Conservation (phyloP, 768 basidiomycete species). For the Podaxis pistillaris region DNA sequence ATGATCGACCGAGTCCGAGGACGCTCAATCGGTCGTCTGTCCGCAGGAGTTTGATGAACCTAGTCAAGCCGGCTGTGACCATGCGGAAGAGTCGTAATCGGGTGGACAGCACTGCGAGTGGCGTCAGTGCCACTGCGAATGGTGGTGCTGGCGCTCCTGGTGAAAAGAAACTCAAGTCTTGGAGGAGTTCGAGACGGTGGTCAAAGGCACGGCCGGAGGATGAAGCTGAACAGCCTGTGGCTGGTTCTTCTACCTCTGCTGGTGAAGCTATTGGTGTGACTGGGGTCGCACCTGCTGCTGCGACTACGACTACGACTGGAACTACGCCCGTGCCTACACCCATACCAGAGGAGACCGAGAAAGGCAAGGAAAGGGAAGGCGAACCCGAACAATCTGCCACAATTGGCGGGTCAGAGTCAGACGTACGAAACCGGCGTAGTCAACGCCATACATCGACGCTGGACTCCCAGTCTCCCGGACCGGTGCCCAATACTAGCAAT, state of each 20-base stretch:
- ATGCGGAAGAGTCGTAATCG: conserved; percentile 12
- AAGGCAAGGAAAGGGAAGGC: conserved; percentile 31
- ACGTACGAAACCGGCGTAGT: background rate
- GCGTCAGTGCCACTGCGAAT: background rate
- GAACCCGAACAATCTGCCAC: background rate
- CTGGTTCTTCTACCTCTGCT: background rate
- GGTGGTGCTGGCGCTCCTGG: background rate
- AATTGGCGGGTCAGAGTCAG: conserved; percentile 6
- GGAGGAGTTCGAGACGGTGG: conserved; percentile 28
- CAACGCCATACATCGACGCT: too few relatives aligned
- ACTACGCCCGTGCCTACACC: background rate
- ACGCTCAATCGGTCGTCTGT: conserved; percentile 23
- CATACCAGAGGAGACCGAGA: conserved; percentile 16
- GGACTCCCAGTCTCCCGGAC: too few relatives aligned
- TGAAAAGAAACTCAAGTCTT: conserved; percentile 22
- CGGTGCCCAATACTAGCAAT: background rate
- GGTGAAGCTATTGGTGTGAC: background rate
- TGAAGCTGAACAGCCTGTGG: background rate
- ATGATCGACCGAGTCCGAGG: background rate
- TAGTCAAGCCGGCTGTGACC: conserved; percentile 21
- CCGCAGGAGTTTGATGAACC: conserved; percentile 33
- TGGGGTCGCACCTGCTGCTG: background rate
- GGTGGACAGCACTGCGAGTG: conserved; percentile 12
- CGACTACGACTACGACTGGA: background rate
- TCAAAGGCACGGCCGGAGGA: conserved; percentile 26